These are phyloP conservation scores for Orobanche coerulescens DNA, from an alignment of 257 asterid genomes.

Conservation along the genomic window DNA sequence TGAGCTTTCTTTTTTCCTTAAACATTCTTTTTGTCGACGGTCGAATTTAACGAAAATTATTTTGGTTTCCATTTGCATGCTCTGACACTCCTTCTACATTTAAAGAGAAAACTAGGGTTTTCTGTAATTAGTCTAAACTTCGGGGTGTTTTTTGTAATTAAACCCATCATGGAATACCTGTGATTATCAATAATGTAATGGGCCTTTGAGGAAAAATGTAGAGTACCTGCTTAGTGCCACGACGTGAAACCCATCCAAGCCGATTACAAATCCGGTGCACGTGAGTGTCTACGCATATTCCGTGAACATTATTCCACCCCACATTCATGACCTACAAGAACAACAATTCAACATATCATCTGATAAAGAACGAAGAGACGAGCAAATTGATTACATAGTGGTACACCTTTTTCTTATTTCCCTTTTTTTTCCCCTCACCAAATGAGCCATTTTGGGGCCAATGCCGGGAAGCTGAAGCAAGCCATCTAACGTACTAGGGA, in stretches of 20 bases:
- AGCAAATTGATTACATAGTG: neutral
- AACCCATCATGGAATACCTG: neutral
- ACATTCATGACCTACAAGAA: constrained; percentile 79
- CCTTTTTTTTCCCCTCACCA: constrained; percentile 45
- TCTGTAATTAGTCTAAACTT: neutral
- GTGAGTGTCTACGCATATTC: constrained; percentile 97
- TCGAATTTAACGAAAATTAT: neutral
- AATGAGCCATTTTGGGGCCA: constrained; percentile 99
- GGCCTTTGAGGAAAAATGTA: neutral
- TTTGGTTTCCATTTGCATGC: neutral
- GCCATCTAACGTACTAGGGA: constrained; percentile 78
- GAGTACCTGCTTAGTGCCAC: constrained; percentile 67
- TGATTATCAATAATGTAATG: no score
- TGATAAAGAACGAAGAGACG: neutral
- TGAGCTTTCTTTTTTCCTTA: neutral
- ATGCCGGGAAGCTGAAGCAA: constrained; percentile 91
- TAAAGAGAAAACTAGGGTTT: neutral
- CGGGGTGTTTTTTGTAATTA: neutral
- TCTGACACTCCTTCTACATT: neutral
- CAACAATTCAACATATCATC: neutral
- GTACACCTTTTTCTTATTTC: neutral
- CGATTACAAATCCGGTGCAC: constrained; percentile 95
- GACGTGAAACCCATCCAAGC: constrained; percentile 93
- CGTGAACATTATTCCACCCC: constrained; percentile 94
- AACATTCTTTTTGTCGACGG: neutral